A percentile compares a stretch with the other conserved stretches of the same genome.
Conservation (phyloP, 257 asterid species). For the Lavandula angustifolia region DNA sequence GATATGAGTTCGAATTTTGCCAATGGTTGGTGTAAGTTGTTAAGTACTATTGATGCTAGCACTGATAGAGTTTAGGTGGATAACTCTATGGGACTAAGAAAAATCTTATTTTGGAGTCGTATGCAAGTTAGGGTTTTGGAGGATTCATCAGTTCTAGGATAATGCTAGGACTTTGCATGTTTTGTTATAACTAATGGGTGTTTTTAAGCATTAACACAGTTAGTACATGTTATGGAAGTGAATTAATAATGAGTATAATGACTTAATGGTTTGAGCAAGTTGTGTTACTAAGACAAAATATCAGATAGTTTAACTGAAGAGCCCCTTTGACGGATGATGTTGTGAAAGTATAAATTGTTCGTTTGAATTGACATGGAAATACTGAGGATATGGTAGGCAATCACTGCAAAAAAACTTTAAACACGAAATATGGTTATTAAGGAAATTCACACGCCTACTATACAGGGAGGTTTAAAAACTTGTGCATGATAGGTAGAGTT, state of each 20-base stretch:
- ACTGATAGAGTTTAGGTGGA: slow-evolving; percentile 20
- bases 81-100: not conserved
- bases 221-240: too few relatives aligned
- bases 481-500: slow-evolving; percentile 8
- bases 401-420: too few relatives aligned
- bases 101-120: not conserved
- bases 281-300: slow-evolving; percentile 11
- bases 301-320: slow-evolving; percentile 2
- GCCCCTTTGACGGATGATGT: not conserved
- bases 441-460: not conserved
- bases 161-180: slow-evolving; percentile 4
- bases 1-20: slow-evolving; percentile 12
- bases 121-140: slow-evolving; percentile 14
- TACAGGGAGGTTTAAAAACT: not conserved
- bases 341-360: not conserved
- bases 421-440: too few relatives aligned
- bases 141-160: slow-evolving; percentile 17
- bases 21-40: slow-evolving; percentile 14
- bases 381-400: too few relatives aligned
- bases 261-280: slow-evolving; percentile 10
- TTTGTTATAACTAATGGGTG: not conserved
- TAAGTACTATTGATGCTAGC: not conserved
- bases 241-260: slow-evolving; percentile 11
- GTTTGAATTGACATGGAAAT: slow-evolving; percentile 4
- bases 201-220: not conserved